These are phyloP conservation scores for Fusarium compactum DNA, from an alignment of 2,329 filamentous ascomycete genomes.

Conservation along the genomic window DNA sequence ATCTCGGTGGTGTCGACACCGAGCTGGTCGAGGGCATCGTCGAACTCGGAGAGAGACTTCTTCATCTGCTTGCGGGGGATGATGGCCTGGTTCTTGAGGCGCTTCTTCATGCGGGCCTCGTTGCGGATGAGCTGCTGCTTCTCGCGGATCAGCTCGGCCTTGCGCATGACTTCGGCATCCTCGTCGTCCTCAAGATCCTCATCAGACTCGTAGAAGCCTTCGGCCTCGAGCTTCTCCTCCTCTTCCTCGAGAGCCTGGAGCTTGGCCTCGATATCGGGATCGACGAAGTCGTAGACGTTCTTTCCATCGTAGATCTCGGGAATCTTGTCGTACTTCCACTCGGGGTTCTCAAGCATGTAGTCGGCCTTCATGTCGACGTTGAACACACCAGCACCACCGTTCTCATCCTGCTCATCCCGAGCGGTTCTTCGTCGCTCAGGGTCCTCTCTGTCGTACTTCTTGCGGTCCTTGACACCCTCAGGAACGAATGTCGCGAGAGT, in stretches of 20 bases:
- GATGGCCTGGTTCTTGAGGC: conserved; percentile 94
- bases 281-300: conserved; percentile 97
- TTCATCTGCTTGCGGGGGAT: conserved; percentile 87
- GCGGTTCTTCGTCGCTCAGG: conserved; percentile 86
- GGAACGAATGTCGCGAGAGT: conserved; percentile 88
- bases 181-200: conserved; percentile 86
- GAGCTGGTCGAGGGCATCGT: conserved; percentile 84
- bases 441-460: conserved; percentile 92
- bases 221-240: conserved; percentile 89
- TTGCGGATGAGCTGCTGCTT: conserved; percentile 94
- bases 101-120: conserved; percentile 94
- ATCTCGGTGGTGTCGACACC: conserved; percentile 86
- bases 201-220: conserved; percentile 94
- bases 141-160: conserved; percentile 95
- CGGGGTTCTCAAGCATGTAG: conserved; percentile 86
- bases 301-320: conserved; percentile 95
- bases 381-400: conserved; percentile 95
- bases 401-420: conserved; percentile 88
- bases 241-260: conserved; percentile 93
- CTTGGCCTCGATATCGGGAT: conserved; percentile 95
- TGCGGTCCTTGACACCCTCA: conserved; percentile 80
- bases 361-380: conserved; percentile 92
- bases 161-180: conserved; percentile 87
- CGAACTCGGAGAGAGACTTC: conserved; percentile 88
- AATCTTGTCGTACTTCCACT: conserved; percentile 97